A percentile compares a stretch with the other conserved stretches of the same genome.
Conservation (phyloP, 768 basidiomycete species). For the Tephrocybe rancida region DNA sequence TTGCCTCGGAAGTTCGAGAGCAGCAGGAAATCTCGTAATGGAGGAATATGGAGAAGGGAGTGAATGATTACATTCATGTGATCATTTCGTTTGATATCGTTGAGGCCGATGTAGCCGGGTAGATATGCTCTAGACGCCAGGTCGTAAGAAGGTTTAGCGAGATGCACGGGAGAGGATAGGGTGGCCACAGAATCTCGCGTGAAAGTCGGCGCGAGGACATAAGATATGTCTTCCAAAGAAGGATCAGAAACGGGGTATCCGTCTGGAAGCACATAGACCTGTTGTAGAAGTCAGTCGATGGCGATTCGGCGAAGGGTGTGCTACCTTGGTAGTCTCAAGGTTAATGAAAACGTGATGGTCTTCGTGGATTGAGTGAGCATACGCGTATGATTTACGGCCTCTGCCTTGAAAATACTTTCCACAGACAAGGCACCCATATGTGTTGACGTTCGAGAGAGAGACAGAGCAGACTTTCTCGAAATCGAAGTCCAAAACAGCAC, state of each 20-base stretch:
- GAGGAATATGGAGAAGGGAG: conserved; percentile 86
- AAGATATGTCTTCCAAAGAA: conserved; percentile 92
- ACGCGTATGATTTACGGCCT: conserved; percentile 92
- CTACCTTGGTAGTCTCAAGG: conserved; percentile 88
- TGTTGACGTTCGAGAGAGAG: conserved; percentile 94
- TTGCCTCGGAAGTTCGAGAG: conserved; percentile 74
- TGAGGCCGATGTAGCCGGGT: conserved; percentile 94
- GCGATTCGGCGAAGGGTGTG: conserved; percentile 16
- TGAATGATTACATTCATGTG: conserved; percentile 98
- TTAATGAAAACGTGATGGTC: conserved; percentile 99
- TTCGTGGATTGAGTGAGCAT: conserved; percentile 95
- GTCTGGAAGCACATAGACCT: conserved; percentile 98
- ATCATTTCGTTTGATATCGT: conserved; percentile 97
- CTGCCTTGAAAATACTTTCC: conserved; percentile 99
- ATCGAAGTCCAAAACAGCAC: conserved; percentile 92
- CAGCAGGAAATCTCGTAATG: conserved; percentile 85
- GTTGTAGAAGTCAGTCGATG: conserved; percentile 16
- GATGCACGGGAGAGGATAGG: conserved; percentile 58
- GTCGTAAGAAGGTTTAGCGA: conserved; percentile 83
- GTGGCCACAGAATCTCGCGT: conserved; percentile 55
- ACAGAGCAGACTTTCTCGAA: conserved; percentile 99
- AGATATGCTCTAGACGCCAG: conserved; percentile 79
- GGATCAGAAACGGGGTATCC: conserved; percentile 97
- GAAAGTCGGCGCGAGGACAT: conserved; percentile 89
- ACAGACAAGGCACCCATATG: conserved; percentile 95